These are phyloP conservation scores for Alternaria infectoria DNA, from an alignment of 2,329 filamentous ascomycete genomes.

Conservation along the genomic window DNA sequence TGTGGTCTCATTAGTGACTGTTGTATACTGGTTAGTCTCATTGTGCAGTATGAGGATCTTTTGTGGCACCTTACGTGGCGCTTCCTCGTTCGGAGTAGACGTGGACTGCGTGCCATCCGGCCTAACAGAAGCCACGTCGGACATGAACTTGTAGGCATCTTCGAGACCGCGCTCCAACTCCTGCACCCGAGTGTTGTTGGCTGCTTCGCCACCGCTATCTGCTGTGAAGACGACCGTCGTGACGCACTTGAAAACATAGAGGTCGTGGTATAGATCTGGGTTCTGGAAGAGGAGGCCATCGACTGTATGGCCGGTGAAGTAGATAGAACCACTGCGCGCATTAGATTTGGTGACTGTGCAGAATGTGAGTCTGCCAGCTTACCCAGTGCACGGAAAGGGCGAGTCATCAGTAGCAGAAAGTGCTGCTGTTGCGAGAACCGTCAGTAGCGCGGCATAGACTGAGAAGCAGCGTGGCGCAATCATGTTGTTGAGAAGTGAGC, in stretches of 20 bases:
- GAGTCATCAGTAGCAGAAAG: neutral
- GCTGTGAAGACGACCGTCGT: slow-evolving; percentile 35
- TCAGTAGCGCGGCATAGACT: slow-evolving; percentile 1
- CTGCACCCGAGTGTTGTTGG: slow-evolving; percentile 18
- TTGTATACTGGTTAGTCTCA: neutral
- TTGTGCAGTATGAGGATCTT: neutral
- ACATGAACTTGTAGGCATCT: slow-evolving; percentile 32
- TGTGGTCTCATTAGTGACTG: slow-evolving; percentile 9
- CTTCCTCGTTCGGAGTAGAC: neutral
- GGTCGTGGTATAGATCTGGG: slow-evolving; percentile 36
- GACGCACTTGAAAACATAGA: slow-evolving; percentile 35
- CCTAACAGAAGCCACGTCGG: neutral
- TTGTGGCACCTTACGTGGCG: neutral
- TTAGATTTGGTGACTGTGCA: neutral
- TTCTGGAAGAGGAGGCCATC: slow-evolving; percentile 38
- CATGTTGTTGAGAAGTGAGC: neutral
- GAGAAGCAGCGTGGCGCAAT: neutral
- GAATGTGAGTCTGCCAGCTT: neutral
- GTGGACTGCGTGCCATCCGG: neutral
- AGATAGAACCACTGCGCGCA: slow-evolving; percentile 32
- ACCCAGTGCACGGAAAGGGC: slow-evolving; percentile 19
- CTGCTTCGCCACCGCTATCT: slow-evolving; percentile 25
- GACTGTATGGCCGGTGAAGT: slow-evolving; percentile 36
- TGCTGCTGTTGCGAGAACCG: neutral
- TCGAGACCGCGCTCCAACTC: slow-evolving; percentile 33